Evolutionary conservation across 768 basidiomycete species (phyloP), one percentile per base, ranked within the genome.

Genomic region (Termitomyces heimii): DNA sequence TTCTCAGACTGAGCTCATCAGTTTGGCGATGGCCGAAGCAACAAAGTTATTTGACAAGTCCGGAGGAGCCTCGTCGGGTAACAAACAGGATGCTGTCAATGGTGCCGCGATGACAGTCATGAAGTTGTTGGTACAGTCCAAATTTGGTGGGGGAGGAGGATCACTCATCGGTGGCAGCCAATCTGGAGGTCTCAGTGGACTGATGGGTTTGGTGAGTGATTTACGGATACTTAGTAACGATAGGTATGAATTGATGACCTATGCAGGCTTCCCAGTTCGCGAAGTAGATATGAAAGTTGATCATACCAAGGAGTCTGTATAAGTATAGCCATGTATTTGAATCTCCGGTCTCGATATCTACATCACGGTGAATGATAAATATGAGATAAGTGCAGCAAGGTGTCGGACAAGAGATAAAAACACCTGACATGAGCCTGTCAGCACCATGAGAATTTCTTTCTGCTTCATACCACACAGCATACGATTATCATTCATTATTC

Each of bases 21-120:
- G 88, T 65, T 70, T 92, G 70, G 93, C 94, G 4, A 92, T 96
- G 91, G 82, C 83, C 0, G 87, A 95, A 63, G 88, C 85, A 0
- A 74, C 80, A 16, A 88, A 90, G 67, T 71, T 92, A 49, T 89
- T 94, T 62, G 89, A 92, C 63, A 72, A 79, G 60, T 77, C 81
- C 26, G 88, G 87, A 20, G 83, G 84, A 8, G 78, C 82, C 4
- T 74, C 83, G 4, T 78, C 81, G 12, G 85, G 86, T 10, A 79
- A 79, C 67, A 91, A 90, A 73, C 92, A 95, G 65, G 90, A 93
- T 64, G 86, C 85, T 9, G 84, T 95, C 65, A 91, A 89, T 57
- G 81, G 88, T 13, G 93, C 93, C 45, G 91, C 87, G 3, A 85
- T 87, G 83, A 93, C 88, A 0, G 82, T 90, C 56, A 85, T 92